Evolutionary conservation across 2,329 filamentous ascomycete genomes (phyloP).

Genomic region (Hypoxylon sp.): DNA sequence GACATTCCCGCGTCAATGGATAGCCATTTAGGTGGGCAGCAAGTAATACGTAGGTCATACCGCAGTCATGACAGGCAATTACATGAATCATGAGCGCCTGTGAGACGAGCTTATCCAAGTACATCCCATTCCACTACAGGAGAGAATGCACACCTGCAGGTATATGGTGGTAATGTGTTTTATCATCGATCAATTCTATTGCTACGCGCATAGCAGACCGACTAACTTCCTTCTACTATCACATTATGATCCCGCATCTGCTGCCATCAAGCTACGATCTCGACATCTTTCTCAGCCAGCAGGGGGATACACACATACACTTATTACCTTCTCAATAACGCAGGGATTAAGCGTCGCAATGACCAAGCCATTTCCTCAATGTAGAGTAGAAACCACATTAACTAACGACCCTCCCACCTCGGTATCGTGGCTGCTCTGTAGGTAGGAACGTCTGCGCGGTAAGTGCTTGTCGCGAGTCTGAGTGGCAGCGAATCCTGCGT

Average conservation of each 20-base stretch:
- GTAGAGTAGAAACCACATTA: background rate
- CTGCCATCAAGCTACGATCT: background rate
- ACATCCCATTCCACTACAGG: background rate
- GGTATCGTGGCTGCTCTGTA: background rate
- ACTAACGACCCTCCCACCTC: background rate
- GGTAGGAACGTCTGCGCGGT: background rate
- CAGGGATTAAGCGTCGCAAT: background rate
- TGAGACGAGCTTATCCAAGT: background rate
- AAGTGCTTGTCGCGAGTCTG: background rate
- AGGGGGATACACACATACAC: background rate
- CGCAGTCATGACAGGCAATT: conserved; percentile 3
- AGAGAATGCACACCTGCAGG: no score
- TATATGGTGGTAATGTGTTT: conserved; percentile 7
- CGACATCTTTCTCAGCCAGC: background rate
- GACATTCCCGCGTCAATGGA: conserved; percentile 5
- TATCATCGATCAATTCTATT: conserved; percentile 10
- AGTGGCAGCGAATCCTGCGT: background rate
- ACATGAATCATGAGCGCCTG: background rate
- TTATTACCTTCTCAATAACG: no score
- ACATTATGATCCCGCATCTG: conserved; percentile 1
- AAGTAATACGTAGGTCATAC: conserved; percentile 19
- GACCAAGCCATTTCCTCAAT: background rate
- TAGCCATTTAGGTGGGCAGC: no score
- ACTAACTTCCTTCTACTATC: background rate
- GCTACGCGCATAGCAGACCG: background rate